phyloP scores from a whole-genome alignment of 768 basidiomycete genomes.

The Melanogaster broomeanus region DNA sequence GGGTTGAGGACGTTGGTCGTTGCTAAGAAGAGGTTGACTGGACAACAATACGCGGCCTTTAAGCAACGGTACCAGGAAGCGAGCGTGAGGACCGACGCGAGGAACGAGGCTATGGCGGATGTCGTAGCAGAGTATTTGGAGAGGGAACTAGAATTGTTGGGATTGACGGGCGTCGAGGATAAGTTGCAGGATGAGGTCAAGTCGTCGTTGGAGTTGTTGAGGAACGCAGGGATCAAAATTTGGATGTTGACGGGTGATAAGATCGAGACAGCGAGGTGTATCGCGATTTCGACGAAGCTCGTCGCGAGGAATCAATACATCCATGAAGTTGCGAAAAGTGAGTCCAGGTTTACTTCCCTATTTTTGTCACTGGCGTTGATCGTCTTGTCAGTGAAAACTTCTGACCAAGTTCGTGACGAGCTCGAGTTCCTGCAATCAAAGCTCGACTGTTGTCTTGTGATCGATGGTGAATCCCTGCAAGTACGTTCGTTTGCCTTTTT shows the following conservation, averaged over 20 bases:
- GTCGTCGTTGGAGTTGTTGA: slow-evolving; percentile 84
- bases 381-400: slow-evolving; percentile 69
- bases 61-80: slow-evolving; percentile 72
- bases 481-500: slow-evolving; percentile 39
- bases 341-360: slow-evolving; percentile 2
- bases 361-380: slow-evolving; percentile 3
- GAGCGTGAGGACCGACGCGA: slow-evolving; percentile 72
- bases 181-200: slow-evolving; percentile 98
- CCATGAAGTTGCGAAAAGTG: slow-evolving; percentile 92
- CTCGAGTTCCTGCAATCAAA: slow-evolving; percentile 94
- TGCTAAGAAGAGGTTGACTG: slow-evolving; percentile 74
- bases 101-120: slow-evolving; percentile 77
- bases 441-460: slow-evolving; percentile 95
- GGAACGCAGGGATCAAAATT: slow-evolving; percentile 97
- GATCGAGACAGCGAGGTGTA: slow-evolving; percentile 97
- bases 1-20: slow-evolving; percentile 94
- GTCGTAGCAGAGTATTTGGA: slow-evolving; percentile 82
- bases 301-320: slow-evolving; percentile 97
- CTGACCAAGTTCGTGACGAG: slow-evolving; percentile 81
- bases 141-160: slow-evolving; percentile 86
- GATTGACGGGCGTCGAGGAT: slow-evolving; percentile 98
- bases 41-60: slow-evolving; percentile 74
- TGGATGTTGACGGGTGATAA: slow-evolving; percentile 99
- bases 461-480: slow-evolving; percentile 96
- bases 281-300: slow-evolving; percentile 95